A percentile compares a stretch with the other conserved stretches of the same genome.
Conservation (phyloP, 139 green algal species). For the Micromonas commoda region DNA sequence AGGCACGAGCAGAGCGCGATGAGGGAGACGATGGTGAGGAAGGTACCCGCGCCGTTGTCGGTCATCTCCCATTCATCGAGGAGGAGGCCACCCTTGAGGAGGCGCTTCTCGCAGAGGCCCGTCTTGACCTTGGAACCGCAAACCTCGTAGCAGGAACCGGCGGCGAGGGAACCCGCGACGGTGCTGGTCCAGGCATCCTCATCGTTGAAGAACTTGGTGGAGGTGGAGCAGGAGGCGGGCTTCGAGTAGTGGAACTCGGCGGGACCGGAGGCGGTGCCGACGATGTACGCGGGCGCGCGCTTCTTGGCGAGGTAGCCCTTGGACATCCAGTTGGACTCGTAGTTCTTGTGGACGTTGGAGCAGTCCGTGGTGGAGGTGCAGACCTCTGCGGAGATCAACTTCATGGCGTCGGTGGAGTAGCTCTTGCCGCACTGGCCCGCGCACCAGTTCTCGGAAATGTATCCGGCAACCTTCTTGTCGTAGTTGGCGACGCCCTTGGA, state of each 20-base stretch:
- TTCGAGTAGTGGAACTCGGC: neutral
- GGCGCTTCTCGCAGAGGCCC: neutral
- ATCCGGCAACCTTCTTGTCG: constrained; percentile 9
- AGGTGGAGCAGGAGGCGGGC: neutral
- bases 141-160: neutral
- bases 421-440: no score
- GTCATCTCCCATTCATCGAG: neutral
- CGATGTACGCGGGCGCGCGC: neutral
- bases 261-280: neutral
- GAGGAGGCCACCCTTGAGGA: constrained; percentile 13
- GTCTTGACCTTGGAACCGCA: neutral
- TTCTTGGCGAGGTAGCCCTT: neutral
- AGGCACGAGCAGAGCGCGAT: neutral
- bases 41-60: neutral
- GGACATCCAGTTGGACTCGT: neutral
- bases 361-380: constrained; percentile 6
- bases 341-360: neutral
- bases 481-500: neutral
- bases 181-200: neutral
- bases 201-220: neutral
- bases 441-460: neutral
- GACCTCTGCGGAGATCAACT: neutral
- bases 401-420: constrained; percentile 1
- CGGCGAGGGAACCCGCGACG: neutral
- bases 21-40: neutral